Evolutionary conservation across 140 eudicot species (phyloP).

Genomic region (Cichorium intybus): DNA sequence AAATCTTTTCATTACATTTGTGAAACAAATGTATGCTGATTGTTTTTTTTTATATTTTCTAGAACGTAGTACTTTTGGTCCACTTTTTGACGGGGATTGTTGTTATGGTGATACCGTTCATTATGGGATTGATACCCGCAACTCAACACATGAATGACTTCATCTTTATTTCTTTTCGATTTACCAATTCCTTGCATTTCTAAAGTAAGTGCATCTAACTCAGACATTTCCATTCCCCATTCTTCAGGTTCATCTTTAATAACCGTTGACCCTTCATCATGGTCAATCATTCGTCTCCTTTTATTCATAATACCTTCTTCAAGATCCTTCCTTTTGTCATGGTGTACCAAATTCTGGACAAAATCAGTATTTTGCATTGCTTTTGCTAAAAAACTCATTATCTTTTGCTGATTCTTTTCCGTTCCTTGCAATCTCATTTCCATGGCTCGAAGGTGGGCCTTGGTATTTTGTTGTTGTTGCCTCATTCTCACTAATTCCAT

Average conservation of each 20-base stretch:
- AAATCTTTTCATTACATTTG: constrained; percentile 20
- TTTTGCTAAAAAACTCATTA: constrained; percentile 66
- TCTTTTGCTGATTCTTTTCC: constrained; percentile 64
- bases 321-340: no score
- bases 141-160: constrained; percentile 37
- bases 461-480: constrained; percentile 62
- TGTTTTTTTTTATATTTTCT: constrained; percentile 31
- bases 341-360: constrained; percentile 41
- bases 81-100: constrained; percentile 88
- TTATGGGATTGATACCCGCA: constrained; percentile 79
- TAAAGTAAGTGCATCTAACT: constrained; percentile 38
- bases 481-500: constrained; percentile 59
- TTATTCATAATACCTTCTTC: no score
- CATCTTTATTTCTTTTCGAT: constrained; percentile 20
- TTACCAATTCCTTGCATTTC: constrained; percentile 36
- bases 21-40: constrained; percentile 19
- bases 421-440: constrained; percentile 55
- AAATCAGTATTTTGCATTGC: constrained; percentile 58
- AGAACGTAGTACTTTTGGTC: constrained; percentile 88
- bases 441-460: constrained; percentile 45
- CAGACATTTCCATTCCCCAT: no score
- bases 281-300: no score
- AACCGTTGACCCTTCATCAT: no score
- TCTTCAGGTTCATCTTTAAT: no score
- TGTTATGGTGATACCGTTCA: constrained; percentile 91